A percentile compares a stretch with the other conserved stretches of the same genome.
These are phyloP conservation scores for Penicillium alfredii DNA, from an alignment of 495 filamentous ascomycete species.

Conservation along the genomic window DNA sequence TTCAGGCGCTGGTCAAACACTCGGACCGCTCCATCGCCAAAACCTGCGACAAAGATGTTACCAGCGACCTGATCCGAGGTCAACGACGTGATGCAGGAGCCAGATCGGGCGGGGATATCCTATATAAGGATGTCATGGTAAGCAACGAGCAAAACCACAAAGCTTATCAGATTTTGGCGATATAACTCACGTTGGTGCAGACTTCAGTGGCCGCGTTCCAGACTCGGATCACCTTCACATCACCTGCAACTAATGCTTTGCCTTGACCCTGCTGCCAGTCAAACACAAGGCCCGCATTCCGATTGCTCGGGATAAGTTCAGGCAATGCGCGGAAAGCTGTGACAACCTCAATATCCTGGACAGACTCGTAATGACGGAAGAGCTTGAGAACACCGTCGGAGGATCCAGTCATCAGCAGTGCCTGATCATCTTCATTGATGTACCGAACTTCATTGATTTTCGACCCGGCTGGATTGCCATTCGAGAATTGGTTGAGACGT, in stretches of 20 bases:
- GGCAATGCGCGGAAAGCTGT: conserved; percentile 87
- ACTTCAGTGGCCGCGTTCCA: conserved; percentile 94
- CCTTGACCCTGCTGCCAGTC: conserved; percentile 99
- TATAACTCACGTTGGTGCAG: conserved; percentile 61
- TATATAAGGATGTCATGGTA: conserved; percentile 16
- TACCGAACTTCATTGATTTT: conserved; percentile 92
- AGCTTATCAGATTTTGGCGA: not conserved
- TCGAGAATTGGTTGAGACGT: conserved; percentile 79
- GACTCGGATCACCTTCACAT: conserved; percentile 89
- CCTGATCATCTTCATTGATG: conserved; percentile 97
- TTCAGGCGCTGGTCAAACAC: conserved; percentile 86
- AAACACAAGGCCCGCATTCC: conserved; percentile 91
- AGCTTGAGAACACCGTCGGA: conserved; percentile 91
- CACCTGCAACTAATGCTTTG: conserved; percentile 86
- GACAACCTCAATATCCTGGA: conserved; percentile 73
- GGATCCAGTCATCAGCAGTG: conserved; percentile 87
- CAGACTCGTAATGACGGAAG: conserved; percentile 78
- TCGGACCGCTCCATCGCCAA: conserved; percentile 91
- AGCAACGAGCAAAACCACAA: not conserved
- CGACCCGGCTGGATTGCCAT: conserved; percentile 84
- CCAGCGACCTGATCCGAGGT: conserved; percentile 97
- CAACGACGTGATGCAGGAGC: conserved; percentile 89
- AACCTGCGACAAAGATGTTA: conserved; percentile 91
- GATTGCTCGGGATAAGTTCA: conserved; percentile 83
- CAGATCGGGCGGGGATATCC: conserved; percentile 93